phyloP scores from a whole-genome alignment of 306 rosid species.

The Quercus engelmannii region DNA sequence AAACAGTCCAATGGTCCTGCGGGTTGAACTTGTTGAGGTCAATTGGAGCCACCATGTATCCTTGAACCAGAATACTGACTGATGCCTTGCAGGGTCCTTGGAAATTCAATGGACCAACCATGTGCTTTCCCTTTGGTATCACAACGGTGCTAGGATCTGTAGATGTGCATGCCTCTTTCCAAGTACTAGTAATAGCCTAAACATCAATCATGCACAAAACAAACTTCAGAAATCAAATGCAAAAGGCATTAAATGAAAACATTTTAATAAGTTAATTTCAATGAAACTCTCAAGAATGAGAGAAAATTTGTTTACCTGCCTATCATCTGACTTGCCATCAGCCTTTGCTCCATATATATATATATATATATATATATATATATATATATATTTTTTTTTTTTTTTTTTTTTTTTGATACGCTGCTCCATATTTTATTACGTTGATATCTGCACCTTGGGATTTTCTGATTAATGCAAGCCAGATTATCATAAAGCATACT shows the following conservation, averaged over 20 bases:
- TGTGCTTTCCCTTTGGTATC: constrained; percentile 9
- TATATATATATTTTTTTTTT: too few relatives aligned
- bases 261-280: neutral
- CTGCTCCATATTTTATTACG: constrained; percentile 31
- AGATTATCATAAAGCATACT: constrained; percentile 7
- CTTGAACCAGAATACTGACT: constrained; percentile 10
- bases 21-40: constrained; percentile 1
- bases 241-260: neutral
- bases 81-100: constrained; percentile 32
- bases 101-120: constrained; percentile 5
- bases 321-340: constrained; percentile 30
- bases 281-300: neutral
- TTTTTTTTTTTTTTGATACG: too few relatives aligned
- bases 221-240: neutral
- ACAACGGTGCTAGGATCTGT: neutral
- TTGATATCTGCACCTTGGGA: constrained; percentile 24
- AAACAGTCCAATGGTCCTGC: constrained; percentile 15
- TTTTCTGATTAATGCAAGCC: neutral
- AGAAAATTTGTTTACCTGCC: constrained; percentile 1
- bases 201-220: too few relatives aligned
- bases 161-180: constrained; percentile 27
- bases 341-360: constrained; percentile 30
- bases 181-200: constrained; percentile 15
- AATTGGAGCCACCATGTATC: constrained; percentile 10
- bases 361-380: too few relatives aligned